Conservation (phyloP, 163 green algal species). For the Scenedesmus sp. region DNA sequence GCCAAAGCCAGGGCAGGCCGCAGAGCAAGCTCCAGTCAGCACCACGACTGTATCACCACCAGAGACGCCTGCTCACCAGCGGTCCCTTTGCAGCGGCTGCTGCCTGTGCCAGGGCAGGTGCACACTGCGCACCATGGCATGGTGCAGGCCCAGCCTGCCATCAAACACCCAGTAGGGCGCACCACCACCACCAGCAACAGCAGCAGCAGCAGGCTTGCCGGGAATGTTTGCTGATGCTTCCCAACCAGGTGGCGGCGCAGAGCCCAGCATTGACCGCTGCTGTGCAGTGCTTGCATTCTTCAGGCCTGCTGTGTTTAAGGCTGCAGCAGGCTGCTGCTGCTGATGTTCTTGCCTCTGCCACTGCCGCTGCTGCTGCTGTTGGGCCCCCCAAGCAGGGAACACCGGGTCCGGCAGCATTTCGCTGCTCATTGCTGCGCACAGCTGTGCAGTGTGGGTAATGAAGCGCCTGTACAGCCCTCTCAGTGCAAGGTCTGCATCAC, state of each 20-base stretch:
- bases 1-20: no score
- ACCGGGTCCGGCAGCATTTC: conserved; percentile 29
- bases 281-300: not conserved
- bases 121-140: conserved; percentile 28
- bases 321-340: conserved; percentile 17
- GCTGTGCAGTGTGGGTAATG: conserved; percentile 9
- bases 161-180: not conserved
- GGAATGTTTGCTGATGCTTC: not conserved
- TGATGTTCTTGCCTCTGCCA: not conserved
- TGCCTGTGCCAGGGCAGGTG: conserved; percentile 28
- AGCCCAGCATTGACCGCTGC: not conserved
- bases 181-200: not conserved
- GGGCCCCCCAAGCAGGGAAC: not conserved
- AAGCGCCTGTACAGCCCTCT: conserved; percentile 26
- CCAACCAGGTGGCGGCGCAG: not conserved
- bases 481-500: conserved; percentile 8
- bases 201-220: not conserved
- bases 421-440: conserved; percentile 24
- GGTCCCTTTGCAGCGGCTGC: conserved; percentile 26
- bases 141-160: not conserved
- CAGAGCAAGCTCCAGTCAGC: no score
- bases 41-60: no score
- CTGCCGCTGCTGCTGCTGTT: conserved; percentile 8
- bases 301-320: not conserved
- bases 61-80: not conserved